Evolutionary conservation across 2,329 filamentous ascomycete genomes (phyloP), one percentile per base, ranked within the genome.

Genomic region (Penicillium polonicum): DNA sequence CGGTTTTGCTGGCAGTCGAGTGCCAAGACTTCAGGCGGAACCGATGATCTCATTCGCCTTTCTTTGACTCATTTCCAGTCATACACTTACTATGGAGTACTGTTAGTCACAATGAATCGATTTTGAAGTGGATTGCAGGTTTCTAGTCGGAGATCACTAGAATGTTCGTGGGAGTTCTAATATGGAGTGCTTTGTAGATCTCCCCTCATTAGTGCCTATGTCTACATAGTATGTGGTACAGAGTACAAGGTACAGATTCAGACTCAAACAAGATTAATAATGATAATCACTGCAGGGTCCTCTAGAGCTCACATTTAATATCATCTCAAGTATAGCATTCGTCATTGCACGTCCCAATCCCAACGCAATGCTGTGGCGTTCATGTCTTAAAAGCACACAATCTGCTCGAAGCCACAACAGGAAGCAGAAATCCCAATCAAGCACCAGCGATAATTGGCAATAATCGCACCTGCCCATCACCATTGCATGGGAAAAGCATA

Each of bases 1-100:
- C 29, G 5, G 27, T 31, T 53, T 46, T 57, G n/a, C 41, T 46
- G 27, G 29, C 13, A 35, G 27, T 19, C 10, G 3, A 45, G 19
- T 23, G 55, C 55, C 55, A 57, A 57, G 55, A 57, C 41, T 49
- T 50, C n/a, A 31, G 27, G 45, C 36, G 50, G 51, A 21, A 31
- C 48, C 33, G 48, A 57, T 57, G 55, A 57, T 48, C 36, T 53
- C 55, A 57, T 58, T 48, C 15, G 45, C 45, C 45, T 36, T 23
- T 12, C 13, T 19, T 55, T 55, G 45, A 58, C 52, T 58, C 56
- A 58, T 38, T 49, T n/a, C 17, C n/a, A 49, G 35, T 55, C 38
- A 55, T 48, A 19, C 27, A 29, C 10, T 2, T 25, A 25, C 25
- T 33, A 38, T 4, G 2, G 4, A 19, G n/a, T 12, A 39, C 23